Base-by-base conservation (phyloP, 192 early-diverging fungal species). In the Mortierella antarctica region DNA sequence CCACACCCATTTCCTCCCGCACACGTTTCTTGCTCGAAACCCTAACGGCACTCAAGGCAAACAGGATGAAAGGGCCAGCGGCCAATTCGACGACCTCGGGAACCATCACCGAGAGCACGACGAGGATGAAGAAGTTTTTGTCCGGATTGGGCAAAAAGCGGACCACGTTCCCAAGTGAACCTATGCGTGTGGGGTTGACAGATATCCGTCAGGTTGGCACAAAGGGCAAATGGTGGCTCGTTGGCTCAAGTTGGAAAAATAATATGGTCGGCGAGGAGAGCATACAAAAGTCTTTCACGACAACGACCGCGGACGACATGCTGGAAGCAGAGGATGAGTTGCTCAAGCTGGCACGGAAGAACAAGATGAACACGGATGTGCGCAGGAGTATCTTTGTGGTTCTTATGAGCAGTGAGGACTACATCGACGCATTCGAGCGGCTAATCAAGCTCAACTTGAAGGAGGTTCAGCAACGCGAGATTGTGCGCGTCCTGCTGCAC, bases 331-430 rank as follows among this genome's bases (percentile, higher is more conserved):
- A 87, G 71, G 87, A 90, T 52, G 85, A 92, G 58, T 85, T 99
- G 56, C 65, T 98, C 52, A 83, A 87, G 53, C 79, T 97, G 42
- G 97, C 98, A 31, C 85, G 89, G 18, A 86, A 90, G 66, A 94
- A 96, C 79, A 93, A 94, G 67, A 98, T 99, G 96, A 98, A 97
- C 87, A 99, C 98, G 7, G 98, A 98, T 72, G 87, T 98, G 20
- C 88, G 97, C 31, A 83, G 94, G 66, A 94, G 90, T 72, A 94
- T 99, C 67, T 99, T 99, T 88, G 88, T 98, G 17, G 90, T 91
- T 8, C 82, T 98, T 44, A 95, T 98, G 91, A 91, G 92, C 82
- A 92, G 92, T 80, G 96, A 97, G 86, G 97, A 98, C 82, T 99
- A 95, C 75, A 83, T 96, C 14, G 98, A 99, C 74, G 95, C 95